These are phyloP conservation scores for Leucosporidium scottii DNA, from an alignment of 768 basidiomycete genomes.

Conservation along the genomic window DNA sequence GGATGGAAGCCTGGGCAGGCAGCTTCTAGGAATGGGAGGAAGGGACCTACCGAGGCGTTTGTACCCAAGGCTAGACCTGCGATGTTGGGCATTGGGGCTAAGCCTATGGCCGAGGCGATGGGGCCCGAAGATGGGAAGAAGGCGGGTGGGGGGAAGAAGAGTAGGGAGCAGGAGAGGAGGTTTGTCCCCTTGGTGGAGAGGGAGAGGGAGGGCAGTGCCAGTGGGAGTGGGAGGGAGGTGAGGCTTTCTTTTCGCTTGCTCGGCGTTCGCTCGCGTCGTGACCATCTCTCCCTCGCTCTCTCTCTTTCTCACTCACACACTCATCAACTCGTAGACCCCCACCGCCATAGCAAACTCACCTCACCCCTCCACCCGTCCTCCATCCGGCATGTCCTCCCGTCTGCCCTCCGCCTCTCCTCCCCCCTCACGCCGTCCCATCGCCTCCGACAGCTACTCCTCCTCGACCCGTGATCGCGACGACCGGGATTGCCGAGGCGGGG, in stretches of 20 bases:
- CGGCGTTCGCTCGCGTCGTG: too few species aligned
- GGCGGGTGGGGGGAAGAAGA: slow-evolving; percentile 43
- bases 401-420: too few species aligned
- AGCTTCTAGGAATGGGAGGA: slow-evolving; percentile 59
- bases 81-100: slow-evolving; percentile 86
- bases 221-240: not conserved
- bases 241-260: not conserved
- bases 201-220: slow-evolving; percentile 45
- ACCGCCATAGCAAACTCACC: too few species aligned
- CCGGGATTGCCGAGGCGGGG: not conserved
- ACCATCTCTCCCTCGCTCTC: too few species aligned
- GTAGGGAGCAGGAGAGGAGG: slow-evolving; percentile 55
- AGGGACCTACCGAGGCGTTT: slow-evolving; percentile 64
- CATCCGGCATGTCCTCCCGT: too few species aligned
- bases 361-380: too few species aligned
- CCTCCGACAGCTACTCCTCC: not conserved
- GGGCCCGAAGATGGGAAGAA: slow-evolving; percentile 44
- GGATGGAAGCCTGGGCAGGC: slow-evolving; percentile 83
- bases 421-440: too few species aligned
- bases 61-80: slow-evolving; percentile 75
- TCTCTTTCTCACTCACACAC: too few species aligned
- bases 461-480: not conserved
- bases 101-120: slow-evolving; percentile 65
- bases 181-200: slow-evolving; percentile 77
- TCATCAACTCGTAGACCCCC: too few species aligned